Evolutionary conservation across 441 rosid species (phyloP), one percentile per base, ranked within the genome.

Genomic region (Eruca vesicaria): DNA sequence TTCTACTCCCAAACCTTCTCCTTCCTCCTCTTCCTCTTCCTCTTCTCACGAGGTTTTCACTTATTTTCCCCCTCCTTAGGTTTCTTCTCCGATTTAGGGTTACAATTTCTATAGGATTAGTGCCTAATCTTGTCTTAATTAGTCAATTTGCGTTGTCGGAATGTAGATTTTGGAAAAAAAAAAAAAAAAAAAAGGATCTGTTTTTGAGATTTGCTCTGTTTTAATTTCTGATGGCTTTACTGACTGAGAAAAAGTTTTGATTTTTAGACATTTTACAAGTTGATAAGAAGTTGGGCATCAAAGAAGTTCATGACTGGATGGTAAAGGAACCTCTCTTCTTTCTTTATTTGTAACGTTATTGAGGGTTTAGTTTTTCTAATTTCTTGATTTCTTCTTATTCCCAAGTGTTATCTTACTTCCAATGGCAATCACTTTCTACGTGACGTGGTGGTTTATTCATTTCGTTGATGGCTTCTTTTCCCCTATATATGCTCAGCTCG

Each of bases 401-500:
- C n/a, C 72, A 16, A 96, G 99, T 79, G 99, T 93, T 71, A 96
- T 96, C 83, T 80, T 96, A 63, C 88, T 96, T 76, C 99, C 98
- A n/a, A 90, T 96, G 75, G 97, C 97, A 1, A 84, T 91, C 77
- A 96, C 97, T 64, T 96, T 96, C 88, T 96, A 93, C 66, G 78
- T 91, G 63, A 96, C 99, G 3, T 96, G 99, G 99, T 96, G 99
- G 99, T 96, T 96, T 75, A 88, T 96, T 87, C 98, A 93, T 88
- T 91, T 96, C 63, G 97, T 96, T 26, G 98, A 96, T 83, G 89
- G 99, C 7, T 96, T 96, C 73, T 96, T 96, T 89, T 96, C 98
- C 58, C 99, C 98, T 7, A 93, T 96, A 35, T 93, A 91, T 82
- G 84, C 87, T 45, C 97, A 91, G 56, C 97, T 96, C 55, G 98